Evolutionary conservation across 352 stramenopile genomes (phyloP), one percentile per base, ranked within the genome.

Genomic region (Globisporangium iwayamae): DNA sequence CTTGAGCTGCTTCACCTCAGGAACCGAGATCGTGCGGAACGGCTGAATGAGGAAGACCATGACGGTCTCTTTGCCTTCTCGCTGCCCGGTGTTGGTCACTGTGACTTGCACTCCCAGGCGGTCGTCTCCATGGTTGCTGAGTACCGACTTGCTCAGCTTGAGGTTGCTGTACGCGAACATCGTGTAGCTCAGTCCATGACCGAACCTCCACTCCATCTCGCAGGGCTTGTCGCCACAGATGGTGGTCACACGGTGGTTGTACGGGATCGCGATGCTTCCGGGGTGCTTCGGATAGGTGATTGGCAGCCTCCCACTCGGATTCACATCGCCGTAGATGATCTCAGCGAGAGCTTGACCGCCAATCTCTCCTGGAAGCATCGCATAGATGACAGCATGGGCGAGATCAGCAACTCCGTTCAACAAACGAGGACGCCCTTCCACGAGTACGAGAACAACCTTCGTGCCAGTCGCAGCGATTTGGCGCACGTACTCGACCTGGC

Each of bases 301-400:
- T 13, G 89, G 85, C 11, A 96, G 68, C 36, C 77, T 65, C 0
- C 89, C 90, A 39, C 84, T 95, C n/a, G 89, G 89, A 67, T 94
- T 95, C 32, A 88, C 76, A 9, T 74, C 55, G 6, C 90, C 90
- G 52, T 87, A 90, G 13, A 96, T 38, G 55, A 96, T 85, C 60
- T 96, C 85, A 2, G 87, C 83, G 54, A 94, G 85, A 8, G 87
- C 89, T 55, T 91, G 81, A 0, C 90, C 90, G 16, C 90, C 89
- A 16, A 83, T 65, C 30, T 92, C 83, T 11, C 90, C 85, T 0
- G 87, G 85, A 0, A 97, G 73, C 69, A 94, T 87, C 4, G 75
- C 87, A 57, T 94, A 74, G 20, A 97, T 68, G 16, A 97, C 73
- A 39, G 83, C 90, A 58, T 92, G 67, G 4, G 78, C 90, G 22